A percentile compares a stretch with the other conserved stretches of the same genome.
phyloP scores from a whole-genome alignment of 768 basidiomycete genomes.

The Suillus tomentosus region DNA sequence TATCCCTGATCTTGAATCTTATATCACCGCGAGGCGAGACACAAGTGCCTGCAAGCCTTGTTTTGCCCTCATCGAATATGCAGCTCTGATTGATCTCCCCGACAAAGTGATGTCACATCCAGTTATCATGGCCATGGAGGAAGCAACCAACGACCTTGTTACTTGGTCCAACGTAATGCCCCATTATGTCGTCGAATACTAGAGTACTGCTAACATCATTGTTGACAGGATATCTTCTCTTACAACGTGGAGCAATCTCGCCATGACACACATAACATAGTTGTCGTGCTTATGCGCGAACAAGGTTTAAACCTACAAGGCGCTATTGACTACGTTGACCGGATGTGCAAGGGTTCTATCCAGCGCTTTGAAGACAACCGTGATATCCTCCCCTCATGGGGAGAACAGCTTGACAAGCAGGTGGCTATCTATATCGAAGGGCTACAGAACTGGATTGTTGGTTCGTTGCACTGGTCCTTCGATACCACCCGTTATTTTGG shows the following conservation, averaged over 20 bases:
- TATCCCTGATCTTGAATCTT: constrained; percentile 52
- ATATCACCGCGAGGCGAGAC: constrained; percentile 53
- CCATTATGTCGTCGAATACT: constrained; percentile 6
- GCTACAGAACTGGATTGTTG: constrained; percentile 73
- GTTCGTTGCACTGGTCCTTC: constrained; percentile 75
- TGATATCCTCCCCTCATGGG: constrained; percentile 60
- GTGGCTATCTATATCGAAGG: constrained; percentile 61
- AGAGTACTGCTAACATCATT: constrained; percentile 10
- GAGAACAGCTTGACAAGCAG: constrained; percentile 56
- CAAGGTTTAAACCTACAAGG: constrained; percentile 58
- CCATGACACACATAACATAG: constrained; percentile 71
- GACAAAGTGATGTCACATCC: constrained; percentile 57
- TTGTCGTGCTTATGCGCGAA: constrained; percentile 67
- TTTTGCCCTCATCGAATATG: constrained; percentile 58
- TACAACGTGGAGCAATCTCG: constrained; percentile 76
- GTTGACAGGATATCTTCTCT: constrained; percentile 65
- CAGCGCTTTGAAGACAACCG: constrained; percentile 52
- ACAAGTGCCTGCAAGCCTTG: constrained; percentile 55
- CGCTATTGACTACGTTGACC: constrained; percentile 66
- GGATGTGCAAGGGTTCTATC: constrained; percentile 58
- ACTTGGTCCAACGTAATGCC: constrained; percentile 46
- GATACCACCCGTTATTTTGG: constrained; percentile 61
- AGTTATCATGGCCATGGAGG: constrained; percentile 44
- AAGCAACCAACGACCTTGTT: constrained; percentile 53
- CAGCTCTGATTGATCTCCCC: constrained; percentile 50